These are phyloP conservation scores for Pyricularia sp. DNA, from an alignment of 2,329 filamentous ascomycete genomes.

Conservation along the genomic window DNA sequence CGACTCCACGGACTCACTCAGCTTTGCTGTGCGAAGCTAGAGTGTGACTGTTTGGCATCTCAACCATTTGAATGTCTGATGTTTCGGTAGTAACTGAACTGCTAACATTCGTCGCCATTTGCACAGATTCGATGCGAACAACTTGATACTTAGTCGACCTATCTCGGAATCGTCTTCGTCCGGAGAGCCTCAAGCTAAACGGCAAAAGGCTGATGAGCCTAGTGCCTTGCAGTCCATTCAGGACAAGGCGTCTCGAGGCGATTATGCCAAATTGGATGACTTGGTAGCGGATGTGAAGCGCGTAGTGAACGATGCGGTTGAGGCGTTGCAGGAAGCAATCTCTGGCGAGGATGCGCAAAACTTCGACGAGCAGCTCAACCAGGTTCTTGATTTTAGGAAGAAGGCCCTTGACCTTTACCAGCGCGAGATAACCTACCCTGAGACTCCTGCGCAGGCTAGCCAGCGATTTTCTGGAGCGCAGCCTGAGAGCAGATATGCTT, in stretches of 20 bases:
- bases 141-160: conserved; percentile 45
- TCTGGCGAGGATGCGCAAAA: conserved; percentile 15
- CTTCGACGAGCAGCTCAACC: conserved; percentile 27
- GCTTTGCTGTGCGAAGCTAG: not conserved
- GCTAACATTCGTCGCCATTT: not conserved
- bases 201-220: conserved; percentile 45
- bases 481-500: conserved; percentile 35
- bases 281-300: conserved; percentile 46
- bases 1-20: not conserved
- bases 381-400: conserved; percentile 49
- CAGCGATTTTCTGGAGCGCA: not conserved
- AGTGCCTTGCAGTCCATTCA: conserved; percentile 33
- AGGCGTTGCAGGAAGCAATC: conserved; percentile 32
- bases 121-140: conserved; percentile 41
- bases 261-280: conserved; percentile 54
- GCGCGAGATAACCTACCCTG: conserved; percentile 45
- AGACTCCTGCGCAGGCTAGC: not conserved
- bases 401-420: conserved; percentile 53
- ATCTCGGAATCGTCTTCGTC: conserved; percentile 32
- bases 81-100: not conserved
- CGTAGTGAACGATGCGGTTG: conserved; percentile 25
- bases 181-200: conserved; percentile 48
- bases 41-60: not conserved
- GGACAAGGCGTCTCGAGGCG: conserved; percentile 41
- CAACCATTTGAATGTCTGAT: not conserved